Evolutionary conservation across 805 yeast genomes (phyloP).

Genomic region (Starmerella kuoi): DNA sequence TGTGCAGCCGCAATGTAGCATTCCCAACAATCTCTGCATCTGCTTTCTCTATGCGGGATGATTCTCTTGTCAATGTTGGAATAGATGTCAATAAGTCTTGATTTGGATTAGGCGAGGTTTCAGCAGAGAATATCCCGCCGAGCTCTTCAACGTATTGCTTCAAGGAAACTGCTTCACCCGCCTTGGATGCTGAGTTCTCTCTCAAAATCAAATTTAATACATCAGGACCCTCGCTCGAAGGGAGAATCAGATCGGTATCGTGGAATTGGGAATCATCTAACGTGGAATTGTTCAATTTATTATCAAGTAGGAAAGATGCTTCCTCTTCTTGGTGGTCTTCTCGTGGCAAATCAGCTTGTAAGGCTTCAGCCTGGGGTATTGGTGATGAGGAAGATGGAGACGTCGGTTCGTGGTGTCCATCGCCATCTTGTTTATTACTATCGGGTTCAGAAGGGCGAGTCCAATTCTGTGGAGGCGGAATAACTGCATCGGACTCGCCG

Average conservation of each 20-base stretch:
- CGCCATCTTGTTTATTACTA: neutral
- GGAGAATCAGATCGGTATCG: neutral
- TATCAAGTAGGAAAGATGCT: neutral
- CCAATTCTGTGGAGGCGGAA: neutral
- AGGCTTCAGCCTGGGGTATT: neutral
- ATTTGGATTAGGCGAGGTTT: neutral
- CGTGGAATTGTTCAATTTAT: neutral
- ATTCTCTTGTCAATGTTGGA: neutral
- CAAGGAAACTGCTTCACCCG: neutral
- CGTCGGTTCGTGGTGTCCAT: neutral
- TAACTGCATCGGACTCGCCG: neutral
- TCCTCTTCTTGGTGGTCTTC: neutral
- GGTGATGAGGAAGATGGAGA: neutral
- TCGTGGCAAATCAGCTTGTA: neutral
- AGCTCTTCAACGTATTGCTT: neutral
- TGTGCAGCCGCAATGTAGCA: neutral
- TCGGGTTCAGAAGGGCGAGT: neutral
- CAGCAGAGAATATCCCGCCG: neutral
- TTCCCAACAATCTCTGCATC: neutral
- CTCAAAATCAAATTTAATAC: neutral
- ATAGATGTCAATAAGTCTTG: neutral
- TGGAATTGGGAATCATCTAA: too few relatives aligned
- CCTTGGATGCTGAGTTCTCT: neutral
- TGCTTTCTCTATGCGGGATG: neutral
- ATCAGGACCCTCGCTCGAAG: neutral